phyloP scores from a whole-genome alignment of 768 basidiomycete genomes.

The Boletus edulis region DNA sequence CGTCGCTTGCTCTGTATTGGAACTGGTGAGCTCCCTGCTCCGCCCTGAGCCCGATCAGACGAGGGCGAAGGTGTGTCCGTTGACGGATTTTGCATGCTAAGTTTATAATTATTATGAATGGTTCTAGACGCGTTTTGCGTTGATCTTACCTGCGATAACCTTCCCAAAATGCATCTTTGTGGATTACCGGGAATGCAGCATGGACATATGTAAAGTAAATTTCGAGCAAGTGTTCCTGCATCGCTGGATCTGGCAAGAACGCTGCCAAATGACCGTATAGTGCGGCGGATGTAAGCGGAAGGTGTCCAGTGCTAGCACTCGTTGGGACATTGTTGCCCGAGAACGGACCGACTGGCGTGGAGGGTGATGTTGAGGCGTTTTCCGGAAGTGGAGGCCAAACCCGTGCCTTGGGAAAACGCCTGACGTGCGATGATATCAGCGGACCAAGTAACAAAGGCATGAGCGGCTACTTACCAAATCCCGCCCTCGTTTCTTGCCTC shows the following conservation, averaged over 20 bases:
- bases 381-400: conserved; percentile 72
- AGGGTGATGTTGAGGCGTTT: conserved; percentile 20
- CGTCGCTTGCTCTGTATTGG: conserved; percentile 41
- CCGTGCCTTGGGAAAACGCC: conserved; percentile 84
- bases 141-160: conserved; percentile 44
- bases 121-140: background rate
- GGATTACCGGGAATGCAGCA: conserved; percentile 71
- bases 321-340: conserved; percentile 6
- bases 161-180: conserved; percentile 67
- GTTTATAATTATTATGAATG: background rate
- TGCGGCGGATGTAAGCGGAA: conserved; percentile 23
- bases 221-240: conserved; percentile 68
- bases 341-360: conserved; percentile 4
- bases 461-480: conserved; percentile 54
- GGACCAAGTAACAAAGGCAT: conserved; percentile 8
- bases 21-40: conserved; percentile 27
- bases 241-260: conserved; percentile 52
- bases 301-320: conserved; percentile 4
- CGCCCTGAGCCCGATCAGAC: conserved; percentile 15
- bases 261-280: conserved; percentile 37
- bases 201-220: conserved; percentile 85
- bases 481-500: conserved; percentile 73
- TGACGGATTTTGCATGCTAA: conserved; percentile 25
- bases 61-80: conserved; percentile 33
- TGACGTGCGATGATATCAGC: conserved; percentile 29